Evolutionary conservation across 192 early-diverging fungal species (phyloP), one percentile per base, ranked within the genome.

Genomic region (Coemansia sp.): DNA sequence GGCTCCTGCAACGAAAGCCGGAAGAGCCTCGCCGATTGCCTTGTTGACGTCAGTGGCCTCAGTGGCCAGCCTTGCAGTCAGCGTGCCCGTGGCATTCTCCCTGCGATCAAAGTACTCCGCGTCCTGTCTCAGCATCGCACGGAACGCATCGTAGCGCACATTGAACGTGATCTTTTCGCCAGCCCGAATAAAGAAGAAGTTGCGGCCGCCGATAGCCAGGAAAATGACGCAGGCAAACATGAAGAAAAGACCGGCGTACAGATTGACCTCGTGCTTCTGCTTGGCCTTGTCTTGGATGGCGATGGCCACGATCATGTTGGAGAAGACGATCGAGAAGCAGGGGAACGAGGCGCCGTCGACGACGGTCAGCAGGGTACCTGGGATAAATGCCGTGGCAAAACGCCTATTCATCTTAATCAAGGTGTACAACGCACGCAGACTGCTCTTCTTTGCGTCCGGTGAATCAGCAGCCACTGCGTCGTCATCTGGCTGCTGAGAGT

Each of bases 31-130:
- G 42, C 68, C 69, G 17, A 82, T 62, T 0, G 78, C 55, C 55
- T 80, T 84, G 54, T 82, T 83, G 41, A 90, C 76, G 22, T 86
- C 68, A 24, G 79, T 80, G 22, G 93, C 87, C 67, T 98, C 95
- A 13, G 84, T 83, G 11, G 94, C 87, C 33, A 98, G 81, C 33
- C 83, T 70, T n/a, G 88, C 82, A 18, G 91, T 91, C 43, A 98
- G 66, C 17, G 86, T 84, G 25, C 95, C 95, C 1, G 86, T 87
- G 56, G 84, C 76, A 63, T 89, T 90, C 57, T 80, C 76, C 55
- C 86, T 84, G 11, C 83, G 64, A 69, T 96, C 94, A 70, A 94
- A 96, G 79, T 86, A 96, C 3, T 73, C 89, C 58, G 93, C 90
- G 24, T 95, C 89, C 69, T 96, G 94, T n/a, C 82, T 75, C 50